These are phyloP conservation scores for Pyrenophora seminiperda DNA, from an alignment of 2,329 filamentous ascomycete species.

Conservation along the genomic window DNA sequence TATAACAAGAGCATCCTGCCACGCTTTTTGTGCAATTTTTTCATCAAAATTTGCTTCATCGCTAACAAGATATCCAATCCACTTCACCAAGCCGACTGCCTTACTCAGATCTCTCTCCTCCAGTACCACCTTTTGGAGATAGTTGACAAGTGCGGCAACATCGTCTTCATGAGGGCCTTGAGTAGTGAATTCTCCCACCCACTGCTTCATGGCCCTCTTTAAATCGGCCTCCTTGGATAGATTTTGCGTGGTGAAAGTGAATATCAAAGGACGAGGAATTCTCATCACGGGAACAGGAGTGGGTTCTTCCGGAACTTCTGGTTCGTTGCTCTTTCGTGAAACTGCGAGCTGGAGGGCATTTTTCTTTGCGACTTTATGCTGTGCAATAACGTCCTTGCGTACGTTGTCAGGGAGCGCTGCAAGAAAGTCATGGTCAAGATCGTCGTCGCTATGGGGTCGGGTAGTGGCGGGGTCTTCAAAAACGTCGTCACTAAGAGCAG, in stretches of 20 bases:
- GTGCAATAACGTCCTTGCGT: slow-evolving; percentile 70
- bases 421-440: slow-evolving; percentile 67
- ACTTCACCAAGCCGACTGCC: slow-evolving; percentile 70
- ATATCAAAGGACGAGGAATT: slow-evolving; percentile 57
- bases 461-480: slow-evolving; percentile 21
- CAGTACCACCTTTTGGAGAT: slow-evolving; percentile 71
- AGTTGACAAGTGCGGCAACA: slow-evolving; percentile 73
- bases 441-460: slow-evolving; percentile 14
- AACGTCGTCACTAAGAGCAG: slow-evolving; percentile 32
- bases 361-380: slow-evolving; percentile 60
- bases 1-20: not conserved
- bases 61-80: slow-evolving; percentile 57
- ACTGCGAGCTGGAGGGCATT: slow-evolving; percentile 36
- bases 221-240: slow-evolving; percentile 66
- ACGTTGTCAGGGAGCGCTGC: slow-evolving; percentile 78
- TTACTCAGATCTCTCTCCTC: slow-evolving; percentile 82
- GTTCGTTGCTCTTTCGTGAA: slow-evolving; percentile 30
- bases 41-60: slow-evolving; percentile 12
- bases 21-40: not conserved
- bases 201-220: slow-evolving; percentile 73
- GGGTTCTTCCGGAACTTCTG: slow-evolving; percentile 26
- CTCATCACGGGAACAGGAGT: slow-evolving; percentile 37
- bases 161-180: slow-evolving; percentile 83
- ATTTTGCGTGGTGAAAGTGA: slow-evolving; percentile 66
- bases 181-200: slow-evolving; percentile 72